These are phyloP conservation scores for Xylariaceae sp. DNA, from an alignment of 2,329 filamentous ascomycete genomes.

Conservation along the genomic window DNA sequence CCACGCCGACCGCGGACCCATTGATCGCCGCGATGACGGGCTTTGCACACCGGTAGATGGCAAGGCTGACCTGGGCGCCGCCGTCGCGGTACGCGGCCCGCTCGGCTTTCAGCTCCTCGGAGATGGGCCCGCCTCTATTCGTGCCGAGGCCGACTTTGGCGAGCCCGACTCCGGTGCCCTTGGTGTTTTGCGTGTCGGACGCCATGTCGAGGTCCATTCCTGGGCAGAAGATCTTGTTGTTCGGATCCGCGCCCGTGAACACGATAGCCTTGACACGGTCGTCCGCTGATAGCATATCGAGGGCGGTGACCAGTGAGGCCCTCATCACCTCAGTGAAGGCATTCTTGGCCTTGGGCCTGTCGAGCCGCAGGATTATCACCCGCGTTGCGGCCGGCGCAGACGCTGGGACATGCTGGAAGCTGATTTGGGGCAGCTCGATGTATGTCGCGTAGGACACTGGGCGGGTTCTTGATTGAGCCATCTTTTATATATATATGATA, in stretches of 20 bases:
- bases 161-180: conserved; percentile 3
- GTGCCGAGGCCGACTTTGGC: conserved; percentile 1
- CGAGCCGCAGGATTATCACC: conserved; percentile 59
- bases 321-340: conserved; percentile 66
- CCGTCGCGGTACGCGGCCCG: conserved; percentile 40
- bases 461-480: conserved; percentile 6
- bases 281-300: conserved; percentile 48
- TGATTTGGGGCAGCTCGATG: conserved; percentile 38
- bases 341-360: conserved; percentile 64
- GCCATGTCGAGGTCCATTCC: conserved; percentile 50
- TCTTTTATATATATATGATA: no score
- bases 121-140: neutral
- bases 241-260: conserved; percentile 47
- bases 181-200: conserved; percentile 15
- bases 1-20: conserved; percentile 56
- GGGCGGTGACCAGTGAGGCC: conserved; percentile 53
- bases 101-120: neutral
- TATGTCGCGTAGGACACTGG: conserved; percentile 13
- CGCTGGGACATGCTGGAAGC: conserved; percentile 46
- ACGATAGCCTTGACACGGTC: conserved; percentile 52
- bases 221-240: conserved; percentile 52
- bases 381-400: conserved; percentile 53
- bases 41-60: conserved; percentile 55
- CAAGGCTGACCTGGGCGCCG: conserved; percentile 51
- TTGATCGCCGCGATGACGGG: conserved; percentile 58